These are phyloP conservation scores for Aspergillus affinis DNA, from an alignment of 495 filamentous ascomycete species.

Conservation along the genomic window DNA sequence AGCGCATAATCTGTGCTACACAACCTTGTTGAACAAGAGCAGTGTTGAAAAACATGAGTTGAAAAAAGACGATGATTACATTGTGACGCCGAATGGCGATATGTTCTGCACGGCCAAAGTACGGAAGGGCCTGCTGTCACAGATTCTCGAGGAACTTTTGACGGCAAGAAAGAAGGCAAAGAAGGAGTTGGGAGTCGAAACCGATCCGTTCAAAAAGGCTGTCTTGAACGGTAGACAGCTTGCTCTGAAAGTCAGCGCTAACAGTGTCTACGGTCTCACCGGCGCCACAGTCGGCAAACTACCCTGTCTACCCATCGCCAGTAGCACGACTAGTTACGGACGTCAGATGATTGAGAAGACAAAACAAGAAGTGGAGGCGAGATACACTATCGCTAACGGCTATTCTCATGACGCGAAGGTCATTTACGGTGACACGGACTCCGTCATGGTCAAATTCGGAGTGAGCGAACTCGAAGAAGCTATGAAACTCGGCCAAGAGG, in stretches of 20 bases:
- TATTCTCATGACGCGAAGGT: conserved; percentile 93
- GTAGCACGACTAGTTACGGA: conserved; percentile 92
- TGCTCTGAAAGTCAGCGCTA: conserved; percentile 94
- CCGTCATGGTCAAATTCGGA: conserved; percentile 99
- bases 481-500: conserved; percentile 94
- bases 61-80: conserved; percentile 89
- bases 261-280: conserved; percentile 97
- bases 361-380: conserved; percentile 84
- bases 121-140: conserved; percentile 87
- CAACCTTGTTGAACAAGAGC: conserved; percentile 83
- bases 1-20: conserved; percentile 98
- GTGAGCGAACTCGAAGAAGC: conserved; percentile 76
- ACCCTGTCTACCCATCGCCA: conserved; percentile 92
- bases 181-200: conserved; percentile 85
- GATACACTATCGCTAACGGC: conserved; percentile 89
- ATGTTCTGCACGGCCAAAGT: conserved; percentile 86
- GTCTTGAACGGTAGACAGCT: conserved; percentile 97
- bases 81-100: conserved; percentile 90
- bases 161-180: conserved; percentile 90
- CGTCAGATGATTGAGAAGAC: conserved; percentile 99
- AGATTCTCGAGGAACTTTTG: conserved; percentile 93
- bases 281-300: conserved; percentile 95
- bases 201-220: conserved; percentile 94
- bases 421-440: conserved; percentile 99
- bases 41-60: conserved; percentile 69